These are phyloP conservation scores for Diaporthe citriasiana DNA, from an alignment of 2,329 filamentous ascomycete species.

Conservation along the genomic window DNA sequence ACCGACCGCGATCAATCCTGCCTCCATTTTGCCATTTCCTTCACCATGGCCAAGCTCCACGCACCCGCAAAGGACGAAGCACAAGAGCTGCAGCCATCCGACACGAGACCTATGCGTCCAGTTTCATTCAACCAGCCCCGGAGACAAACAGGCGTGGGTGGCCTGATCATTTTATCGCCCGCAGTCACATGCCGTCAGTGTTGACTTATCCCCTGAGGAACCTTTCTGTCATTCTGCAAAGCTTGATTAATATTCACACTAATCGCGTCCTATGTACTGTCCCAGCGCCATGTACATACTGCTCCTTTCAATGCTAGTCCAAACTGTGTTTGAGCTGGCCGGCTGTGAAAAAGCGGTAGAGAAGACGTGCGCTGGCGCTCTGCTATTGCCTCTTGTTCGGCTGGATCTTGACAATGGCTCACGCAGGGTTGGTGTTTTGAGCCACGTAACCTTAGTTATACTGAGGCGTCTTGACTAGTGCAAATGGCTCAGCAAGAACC, in stretches of 20 bases:
- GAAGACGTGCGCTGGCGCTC: conserved; percentile 1
- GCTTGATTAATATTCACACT: not conserved
- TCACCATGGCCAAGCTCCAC: not conserved
- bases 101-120: not conserved
- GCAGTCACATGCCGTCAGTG: not conserved
- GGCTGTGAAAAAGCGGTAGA: not conserved
- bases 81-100: not conserved
- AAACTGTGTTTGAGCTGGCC: not conserved
- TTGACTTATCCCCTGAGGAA: no score
- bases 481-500: not conserved
- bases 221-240: no score
- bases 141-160: not conserved
- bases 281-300: not conserved
- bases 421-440: not conserved
- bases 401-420: not conserved
- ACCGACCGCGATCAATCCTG: not conserved
- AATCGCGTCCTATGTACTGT: not conserved
- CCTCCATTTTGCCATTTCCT: not conserved
- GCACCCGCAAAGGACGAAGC: not conserved
- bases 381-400: not conserved
- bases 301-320: not conserved
- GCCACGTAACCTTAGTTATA: not conserved
- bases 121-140: not conserved
- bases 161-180: not conserved
- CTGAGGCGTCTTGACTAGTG: not conserved